These are phyloP conservation scores for Penicillium coffeae DNA, from an alignment of 495 filamentous ascomycete species.

Conservation along the genomic window DNA sequence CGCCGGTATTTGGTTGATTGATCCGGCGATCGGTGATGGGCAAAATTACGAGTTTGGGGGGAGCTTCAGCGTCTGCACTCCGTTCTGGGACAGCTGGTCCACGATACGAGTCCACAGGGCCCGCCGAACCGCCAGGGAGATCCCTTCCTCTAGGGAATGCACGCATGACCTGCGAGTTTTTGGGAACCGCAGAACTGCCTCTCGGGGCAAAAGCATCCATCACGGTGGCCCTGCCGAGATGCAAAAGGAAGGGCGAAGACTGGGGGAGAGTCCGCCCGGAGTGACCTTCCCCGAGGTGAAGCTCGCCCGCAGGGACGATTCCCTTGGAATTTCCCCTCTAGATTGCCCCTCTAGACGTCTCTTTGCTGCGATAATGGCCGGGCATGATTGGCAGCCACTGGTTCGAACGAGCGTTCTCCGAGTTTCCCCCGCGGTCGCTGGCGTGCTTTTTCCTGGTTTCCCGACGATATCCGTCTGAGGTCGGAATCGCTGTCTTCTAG, in stretches of 20 bases:
- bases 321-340: background rate
- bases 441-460: conserved; percentile 5
- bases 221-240: background rate
- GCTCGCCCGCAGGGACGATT: too few relatives aligned
- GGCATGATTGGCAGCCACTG: conserved; percentile 7
- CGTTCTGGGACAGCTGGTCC: too few relatives aligned
- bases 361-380: background rate
- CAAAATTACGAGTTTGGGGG: background rate
- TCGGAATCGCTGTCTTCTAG: background rate
- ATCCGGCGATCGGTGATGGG: background rate
- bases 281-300: conserved; percentile 21
- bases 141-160: conserved; percentile 25
- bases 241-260: background rate
- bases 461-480: conserved; percentile 21
- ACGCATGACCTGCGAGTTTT: conserved; percentile 23
- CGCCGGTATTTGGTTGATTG: background rate
- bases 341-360: too few relatives aligned
- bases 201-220: background rate
- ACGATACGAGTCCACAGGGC: conserved; percentile 5
- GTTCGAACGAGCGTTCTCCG: conserved; percentile 24
- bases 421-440: conserved; percentile 20
- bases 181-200: background rate
- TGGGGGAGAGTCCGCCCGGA: conserved; percentile 5
- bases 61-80: background rate
- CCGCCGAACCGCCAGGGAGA: conserved; percentile 6